Conservation (phyloP, 2,329 filamentous ascomycete species). For the Aspergillus japonicus region DNA sequence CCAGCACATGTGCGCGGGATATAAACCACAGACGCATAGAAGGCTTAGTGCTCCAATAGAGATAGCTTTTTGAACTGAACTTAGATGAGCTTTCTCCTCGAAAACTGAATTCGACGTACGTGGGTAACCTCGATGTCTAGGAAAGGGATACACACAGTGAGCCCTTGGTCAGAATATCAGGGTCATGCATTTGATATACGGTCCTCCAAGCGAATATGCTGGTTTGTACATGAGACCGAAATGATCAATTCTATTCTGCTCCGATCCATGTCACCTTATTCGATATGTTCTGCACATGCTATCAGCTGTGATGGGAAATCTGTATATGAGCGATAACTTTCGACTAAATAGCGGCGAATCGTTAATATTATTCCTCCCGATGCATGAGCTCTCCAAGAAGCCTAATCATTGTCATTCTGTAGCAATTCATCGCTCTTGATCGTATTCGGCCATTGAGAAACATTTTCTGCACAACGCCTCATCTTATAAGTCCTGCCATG, state of each 20-base stretch:
- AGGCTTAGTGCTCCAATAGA: neutral
- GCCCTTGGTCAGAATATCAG: too few relatives aligned
- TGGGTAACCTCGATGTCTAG: neutral
- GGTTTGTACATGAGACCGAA: too few relatives aligned
- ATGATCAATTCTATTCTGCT: too few relatives aligned
- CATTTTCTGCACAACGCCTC: neutral
- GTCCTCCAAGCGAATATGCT: too few relatives aligned
- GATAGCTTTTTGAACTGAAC: neutral
- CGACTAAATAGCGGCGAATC: neutral
- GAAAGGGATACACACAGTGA: neutral
- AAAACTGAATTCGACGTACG: neutral
- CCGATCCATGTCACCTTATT: too few relatives aligned
- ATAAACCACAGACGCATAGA: neutral
- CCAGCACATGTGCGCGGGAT: neutral
- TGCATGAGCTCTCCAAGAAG: neutral
- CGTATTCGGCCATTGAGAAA: neutral
- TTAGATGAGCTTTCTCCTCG: too few relatives aligned
- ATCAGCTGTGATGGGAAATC: neutral
- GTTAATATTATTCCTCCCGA: neutral
- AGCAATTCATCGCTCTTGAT: neutral
- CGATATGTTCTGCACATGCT: neutral
- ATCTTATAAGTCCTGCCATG: neutral
- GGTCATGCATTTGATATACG: too few relatives aligned
- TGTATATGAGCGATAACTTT: neutral
- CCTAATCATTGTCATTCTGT: neutral